phyloP scores from a whole-genome alignment of 2,329 filamentous ascomycete genomes.

The Botrytis squamosa region DNA sequence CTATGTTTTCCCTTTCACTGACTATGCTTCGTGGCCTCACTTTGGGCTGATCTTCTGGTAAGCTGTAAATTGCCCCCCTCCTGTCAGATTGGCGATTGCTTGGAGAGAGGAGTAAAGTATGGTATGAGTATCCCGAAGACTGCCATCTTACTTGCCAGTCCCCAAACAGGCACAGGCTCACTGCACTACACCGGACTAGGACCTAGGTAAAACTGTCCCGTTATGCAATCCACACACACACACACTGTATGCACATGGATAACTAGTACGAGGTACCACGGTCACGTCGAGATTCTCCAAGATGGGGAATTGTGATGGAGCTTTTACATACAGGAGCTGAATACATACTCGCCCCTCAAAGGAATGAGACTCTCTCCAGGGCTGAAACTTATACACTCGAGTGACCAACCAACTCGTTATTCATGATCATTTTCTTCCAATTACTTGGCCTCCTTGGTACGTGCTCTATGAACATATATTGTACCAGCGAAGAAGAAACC shows the following conservation, averaged over 20 bases:
- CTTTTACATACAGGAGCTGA: neutral
- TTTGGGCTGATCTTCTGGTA: neutral
- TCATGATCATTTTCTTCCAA: neutral
- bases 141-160: neutral
- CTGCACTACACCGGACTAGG: neutral
- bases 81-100: conserved; percentile 16
- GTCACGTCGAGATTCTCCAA: neutral
- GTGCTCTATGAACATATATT: neutral
- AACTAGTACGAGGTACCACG: neutral
- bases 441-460: neutral
- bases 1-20: neutral
- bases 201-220: neutral
- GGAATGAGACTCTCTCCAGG: conserved; percentile 2
- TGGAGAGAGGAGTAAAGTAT: neutral
- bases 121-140: neutral
- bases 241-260: conserved; percentile 5
- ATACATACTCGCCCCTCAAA: neutral
- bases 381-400: conserved; percentile 1
- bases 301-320: conserved; percentile 6
- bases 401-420: neutral
- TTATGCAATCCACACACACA: conserved; percentile 1
- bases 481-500: neutral
- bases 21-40: neutral
- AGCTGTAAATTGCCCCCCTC: neutral
- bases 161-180: neutral